A percentile compares a stretch with the other conserved stretches of the same genome.
phyloP scores from a whole-genome alignment of 2,329 filamentous ascomycete genomes.

The Fonsecaea multimorphosa region DNA sequence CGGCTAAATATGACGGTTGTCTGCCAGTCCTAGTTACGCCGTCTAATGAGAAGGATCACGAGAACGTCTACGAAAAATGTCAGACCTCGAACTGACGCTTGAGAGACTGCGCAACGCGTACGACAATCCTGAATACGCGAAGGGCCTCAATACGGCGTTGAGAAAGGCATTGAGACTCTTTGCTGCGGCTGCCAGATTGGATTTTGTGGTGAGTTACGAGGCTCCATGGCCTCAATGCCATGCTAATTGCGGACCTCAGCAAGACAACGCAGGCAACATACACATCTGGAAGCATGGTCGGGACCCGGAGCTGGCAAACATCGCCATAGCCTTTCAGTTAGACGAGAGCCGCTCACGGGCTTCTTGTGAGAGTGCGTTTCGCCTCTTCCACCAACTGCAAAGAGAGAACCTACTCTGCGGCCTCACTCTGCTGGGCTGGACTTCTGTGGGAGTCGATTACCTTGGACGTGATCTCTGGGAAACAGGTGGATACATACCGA shows the following conservation, averaged over 20 bases:
- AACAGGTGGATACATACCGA: background rate
- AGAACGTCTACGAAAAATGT: conserved; percentile 2
- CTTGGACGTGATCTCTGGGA: conserved; percentile 17
- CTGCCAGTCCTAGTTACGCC: background rate
- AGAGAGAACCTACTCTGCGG: conserved; percentile 13
- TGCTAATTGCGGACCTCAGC: conserved; percentile 5
- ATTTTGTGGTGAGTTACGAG: conserved; percentile 11
- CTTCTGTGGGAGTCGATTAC: background rate
- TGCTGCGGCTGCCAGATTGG: conserved; percentile 11
- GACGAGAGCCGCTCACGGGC: conserved; percentile 9
- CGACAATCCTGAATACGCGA: conserved; percentile 7
- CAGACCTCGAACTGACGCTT: conserved; percentile 2
- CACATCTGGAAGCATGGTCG: conserved; percentile 10
- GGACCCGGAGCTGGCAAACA: conserved; percentile 15
- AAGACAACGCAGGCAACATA: conserved; percentile 21
- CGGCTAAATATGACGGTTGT: background rate
- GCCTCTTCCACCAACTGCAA: conserved; percentile 15
- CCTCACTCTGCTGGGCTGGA: conserved; percentile 18
- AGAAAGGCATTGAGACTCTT: conserved; percentile 8
- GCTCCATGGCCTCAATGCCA: background rate
- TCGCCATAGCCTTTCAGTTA: conserved; percentile 19
- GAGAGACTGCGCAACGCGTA: conserved; percentile 9
- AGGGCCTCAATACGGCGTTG: conserved; percentile 6
- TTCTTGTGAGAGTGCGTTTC: conserved; percentile 16
- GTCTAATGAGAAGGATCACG: background rate